Evolutionary conservation across 75 land plant species (phyloP).

Genomic region (Chamaecyparis obtusa): DNA sequence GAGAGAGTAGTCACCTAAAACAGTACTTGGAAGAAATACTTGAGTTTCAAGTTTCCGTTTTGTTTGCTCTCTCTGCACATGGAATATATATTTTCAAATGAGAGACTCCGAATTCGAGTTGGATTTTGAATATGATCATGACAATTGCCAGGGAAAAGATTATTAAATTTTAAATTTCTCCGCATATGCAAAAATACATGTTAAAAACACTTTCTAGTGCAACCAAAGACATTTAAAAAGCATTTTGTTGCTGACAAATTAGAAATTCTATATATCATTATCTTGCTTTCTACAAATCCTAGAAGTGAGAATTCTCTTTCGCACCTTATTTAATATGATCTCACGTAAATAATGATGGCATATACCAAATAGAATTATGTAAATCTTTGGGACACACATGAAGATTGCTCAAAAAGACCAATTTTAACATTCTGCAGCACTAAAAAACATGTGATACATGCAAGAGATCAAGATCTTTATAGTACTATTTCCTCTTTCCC

Average conservation of each 20-base stretch:
- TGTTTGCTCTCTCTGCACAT: constrained; percentile 13
- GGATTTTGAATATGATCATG: background rate
- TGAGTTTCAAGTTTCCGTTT: constrained; percentile 14
- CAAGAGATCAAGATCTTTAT: background rate
- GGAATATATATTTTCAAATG: background rate
- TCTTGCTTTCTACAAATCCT: background rate
- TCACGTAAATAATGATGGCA: background rate
- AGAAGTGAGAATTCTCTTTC: background rate
- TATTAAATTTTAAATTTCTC: background rate
- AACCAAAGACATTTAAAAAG: background rate
- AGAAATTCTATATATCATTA: background rate
- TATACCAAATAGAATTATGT: background rate
- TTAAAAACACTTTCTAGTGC: background rate
- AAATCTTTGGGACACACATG: background rate
- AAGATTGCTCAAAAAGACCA: background rate
- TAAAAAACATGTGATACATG: background rate
- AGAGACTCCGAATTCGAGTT: background rate
- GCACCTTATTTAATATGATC: background rate
- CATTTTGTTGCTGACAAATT: background rate
- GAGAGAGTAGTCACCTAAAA: constrained; percentile 5
- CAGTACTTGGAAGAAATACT: constrained; percentile 7
- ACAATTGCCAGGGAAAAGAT: background rate
- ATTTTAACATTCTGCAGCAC: background rate
- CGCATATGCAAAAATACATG: background rate
- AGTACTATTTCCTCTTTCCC: background rate